Base-by-base conservation (phyloP, 202 grass and related monocot genomes). In the Panicum hallii region DNA sequence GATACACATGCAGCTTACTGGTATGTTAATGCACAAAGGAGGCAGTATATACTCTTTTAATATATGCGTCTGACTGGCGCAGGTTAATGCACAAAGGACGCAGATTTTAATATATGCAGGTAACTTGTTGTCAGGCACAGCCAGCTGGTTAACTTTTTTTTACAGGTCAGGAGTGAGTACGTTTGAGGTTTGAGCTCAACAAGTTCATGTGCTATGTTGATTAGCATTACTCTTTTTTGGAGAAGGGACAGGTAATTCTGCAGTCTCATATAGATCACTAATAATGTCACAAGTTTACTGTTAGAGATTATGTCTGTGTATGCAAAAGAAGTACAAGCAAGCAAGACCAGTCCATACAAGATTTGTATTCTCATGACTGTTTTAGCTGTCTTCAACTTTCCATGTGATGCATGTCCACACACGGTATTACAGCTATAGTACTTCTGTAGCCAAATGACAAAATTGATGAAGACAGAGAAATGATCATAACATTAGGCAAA, bases 271-370 rank as follows among this genome's bases (percentile, higher is more conserved):
- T 42, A 16, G 32, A 62, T 75, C 22, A 1, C 5, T 61, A 79
- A 75, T 61, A 79, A 75, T 84, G 70, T 45, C 68, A 75, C 75
- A 89, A 52, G 68, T 84, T 74, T 75, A 84, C 76, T 89, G 69
- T 75, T 79, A 20, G 74, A 67, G 30, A 68, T 48, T 50, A 74
- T 79, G 81, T 79, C 68, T 61, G 48, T 67, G n/a, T 12, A 73
- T 66, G 47, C 38, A 48, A 79, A 88, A 28, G 13, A 74, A 74
- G 58, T 43, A 41, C 66, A 32, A 32, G 26, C 26, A 83, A 1
- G 57, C 57, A 55, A 58, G 58, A 72, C 42, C 75, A 84, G 58
- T 60, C 38, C 49, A 66, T 67, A 77, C 64, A 74, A 66, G 74
- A 78, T 83, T 58, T 79, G 68, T 84, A 71, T 79, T 30, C 28